These are phyloP conservation scores for Fusarium sublunatum DNA, from an alignment of 2,329 filamentous ascomycete species.

Conservation along the genomic window DNA sequence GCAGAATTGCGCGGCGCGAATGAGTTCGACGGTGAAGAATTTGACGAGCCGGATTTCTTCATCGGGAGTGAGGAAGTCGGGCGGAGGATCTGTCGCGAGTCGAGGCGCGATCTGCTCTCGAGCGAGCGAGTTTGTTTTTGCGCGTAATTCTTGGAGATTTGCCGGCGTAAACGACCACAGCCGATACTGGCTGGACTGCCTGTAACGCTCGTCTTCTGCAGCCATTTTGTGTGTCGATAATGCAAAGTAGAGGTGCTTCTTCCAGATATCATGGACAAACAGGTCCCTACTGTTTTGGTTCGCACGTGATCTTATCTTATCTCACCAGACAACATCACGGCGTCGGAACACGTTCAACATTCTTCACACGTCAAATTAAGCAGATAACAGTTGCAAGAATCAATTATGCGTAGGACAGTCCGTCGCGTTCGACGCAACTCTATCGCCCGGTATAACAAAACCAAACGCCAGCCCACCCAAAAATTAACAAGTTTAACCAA, in stretches of 20 bases:
- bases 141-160: slow-evolving; percentile 76
- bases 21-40: slow-evolving; percentile 74
- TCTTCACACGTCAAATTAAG: neutral
- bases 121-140: slow-evolving; percentile 83
- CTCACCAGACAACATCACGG: neutral
- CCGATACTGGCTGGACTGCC: slow-evolving; percentile 87
- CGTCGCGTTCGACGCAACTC: slow-evolving; percentile 37
- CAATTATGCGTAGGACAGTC: slow-evolving; percentile 34
- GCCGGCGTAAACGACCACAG: slow-evolving; percentile 90
- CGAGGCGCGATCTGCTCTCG: slow-evolving; percentile 67
- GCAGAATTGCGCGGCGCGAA: slow-evolving; percentile 66
- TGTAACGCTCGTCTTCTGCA: slow-evolving; percentile 91
- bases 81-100: slow-evolving; percentile 65
- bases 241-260: slow-evolving; percentile 6
- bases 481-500: slow-evolving; percentile 9
- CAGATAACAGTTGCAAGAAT: slow-evolving; percentile 7
- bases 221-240: slow-evolving; percentile 63
- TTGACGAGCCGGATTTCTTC: slow-evolving; percentile 86
- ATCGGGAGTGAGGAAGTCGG: slow-evolving; percentile 83
- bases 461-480: slow-evolving; percentile 35
- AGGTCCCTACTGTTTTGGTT: neutral
- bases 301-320: slow-evolving; percentile 33
- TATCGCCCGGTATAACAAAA: slow-evolving; percentile 23
- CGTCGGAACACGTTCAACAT: neutral
- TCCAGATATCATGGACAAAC: neutral